phyloP scores from a whole-genome alignment of 495 filamentous ascomycete genomes.

The Cudoniella acicularis region DNA sequence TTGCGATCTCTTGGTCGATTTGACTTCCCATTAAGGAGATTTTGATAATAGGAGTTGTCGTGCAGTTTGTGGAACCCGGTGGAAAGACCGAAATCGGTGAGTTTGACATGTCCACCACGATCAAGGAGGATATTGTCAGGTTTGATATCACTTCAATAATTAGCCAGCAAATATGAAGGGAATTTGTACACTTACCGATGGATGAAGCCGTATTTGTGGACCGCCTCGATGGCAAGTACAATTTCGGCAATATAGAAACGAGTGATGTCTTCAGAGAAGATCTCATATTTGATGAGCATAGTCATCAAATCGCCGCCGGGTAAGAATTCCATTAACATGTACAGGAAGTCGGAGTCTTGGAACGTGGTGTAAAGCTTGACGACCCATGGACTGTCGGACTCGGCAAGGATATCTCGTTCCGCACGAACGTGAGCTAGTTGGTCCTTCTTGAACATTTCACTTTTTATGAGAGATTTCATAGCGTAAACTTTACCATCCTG shows the following conservation, averaged over 20 bases:
- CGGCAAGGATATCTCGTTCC: constrained; percentile 94
- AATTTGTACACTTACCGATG: constrained; percentile 67
- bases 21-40: constrained; percentile 78
- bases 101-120: constrained; percentile 91
- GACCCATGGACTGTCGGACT: constrained; percentile 98
- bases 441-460: constrained; percentile 99
- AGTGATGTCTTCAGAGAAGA: constrained; percentile 98
- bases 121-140: constrained; percentile 98
- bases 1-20: constrained; percentile 75
- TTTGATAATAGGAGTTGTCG: constrained; percentile 96
- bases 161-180: neutral
- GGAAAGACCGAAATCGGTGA: constrained; percentile 97
- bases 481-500: constrained; percentile 96
- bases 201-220: constrained; percentile 97
- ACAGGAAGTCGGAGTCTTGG: constrained; percentile 91
- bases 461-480: constrained; percentile 96
- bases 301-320: constrained; percentile 99
- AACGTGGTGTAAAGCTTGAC: constrained; percentile 98
- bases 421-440: constrained; percentile 98
- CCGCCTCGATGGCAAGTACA: constrained; percentile 93
- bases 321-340: constrained; percentile 99
- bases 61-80: constrained; percentile 98
- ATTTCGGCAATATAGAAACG: constrained; percentile 99
- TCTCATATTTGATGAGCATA: constrained; percentile 99
- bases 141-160: constrained; percentile 80